These are phyloP conservation scores for Lactarius quietus DNA, from an alignment of 768 basidiomycete species.

Conservation along the genomic window DNA sequence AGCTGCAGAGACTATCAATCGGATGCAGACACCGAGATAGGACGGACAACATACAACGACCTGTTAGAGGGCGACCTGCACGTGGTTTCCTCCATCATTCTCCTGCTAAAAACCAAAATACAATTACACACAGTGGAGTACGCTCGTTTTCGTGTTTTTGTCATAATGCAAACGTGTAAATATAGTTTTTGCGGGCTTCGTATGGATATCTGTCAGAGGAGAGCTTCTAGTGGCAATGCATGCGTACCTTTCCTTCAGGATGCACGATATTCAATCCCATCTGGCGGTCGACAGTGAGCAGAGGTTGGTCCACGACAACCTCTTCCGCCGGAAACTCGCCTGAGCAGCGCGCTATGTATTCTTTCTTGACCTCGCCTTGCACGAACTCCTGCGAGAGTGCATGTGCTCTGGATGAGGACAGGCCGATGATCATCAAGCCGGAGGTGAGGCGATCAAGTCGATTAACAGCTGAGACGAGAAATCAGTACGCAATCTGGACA, in stretches of 20 bases:
- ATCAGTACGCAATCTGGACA: background rate
- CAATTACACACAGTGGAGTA: conserved; percentile 66
- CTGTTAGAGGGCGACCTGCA: conserved; percentile 82
- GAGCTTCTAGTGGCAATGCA: background rate
- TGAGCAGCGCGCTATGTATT: conserved; percentile 84
- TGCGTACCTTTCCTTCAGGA: conserved; percentile 82
- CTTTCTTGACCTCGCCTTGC: conserved; percentile 79
- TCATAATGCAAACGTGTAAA: conserved; percentile 86
- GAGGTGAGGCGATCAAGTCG: conserved; percentile 92
- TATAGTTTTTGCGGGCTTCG: conserved; percentile 80
- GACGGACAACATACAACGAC: conserved; percentile 66
- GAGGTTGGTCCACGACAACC: conserved; percentile 76
- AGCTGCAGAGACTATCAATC: conserved; percentile 45
- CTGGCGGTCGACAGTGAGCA: conserved; percentile 91
- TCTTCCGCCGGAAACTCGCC: conserved; percentile 87
- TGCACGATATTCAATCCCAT: conserved; percentile 97
- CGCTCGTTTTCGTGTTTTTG: conserved; percentile 71
- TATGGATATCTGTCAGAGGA: conserved; percentile 1
- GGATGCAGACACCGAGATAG: background rate
- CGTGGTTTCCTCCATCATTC: conserved; percentile 15
- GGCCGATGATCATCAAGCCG: conserved; percentile 90
- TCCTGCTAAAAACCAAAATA: background rate
- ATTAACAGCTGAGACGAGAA: conserved; percentile 73
- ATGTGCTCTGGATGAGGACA: conserved; percentile 65
- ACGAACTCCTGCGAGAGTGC: conserved; percentile 77